Evolutionary conservation across 2,329 filamentous ascomycete genomes (phyloP).

Genomic region (Ophiosphaerella korrae): DNA sequence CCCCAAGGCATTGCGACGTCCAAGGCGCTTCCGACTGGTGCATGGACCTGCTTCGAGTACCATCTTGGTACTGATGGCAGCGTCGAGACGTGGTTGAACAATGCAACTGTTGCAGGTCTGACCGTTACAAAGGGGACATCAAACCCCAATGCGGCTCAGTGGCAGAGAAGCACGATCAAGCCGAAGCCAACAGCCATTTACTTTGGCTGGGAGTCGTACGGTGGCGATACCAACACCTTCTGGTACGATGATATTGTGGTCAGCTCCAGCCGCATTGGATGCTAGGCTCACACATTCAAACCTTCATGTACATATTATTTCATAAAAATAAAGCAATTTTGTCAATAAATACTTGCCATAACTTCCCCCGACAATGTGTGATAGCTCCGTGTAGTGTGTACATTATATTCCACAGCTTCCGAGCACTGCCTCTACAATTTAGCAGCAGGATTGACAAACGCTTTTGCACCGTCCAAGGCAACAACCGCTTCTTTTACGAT

Average conservation of each 20-base stretch:
- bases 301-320: conserved; percentile 4
- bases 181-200: conserved; percentile 62
- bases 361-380: too few relatives aligned
- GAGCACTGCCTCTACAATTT: conserved; percentile 18
- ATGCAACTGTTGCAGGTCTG: conserved; percentile 57
- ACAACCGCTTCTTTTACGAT: conserved; percentile 31
- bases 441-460: conserved; percentile 18
- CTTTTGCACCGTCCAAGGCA: conserved; percentile 19
- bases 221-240: conserved; percentile 64
- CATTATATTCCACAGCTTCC: too few relatives aligned
- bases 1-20: conserved; percentile 64
- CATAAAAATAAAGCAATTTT: not conserved
- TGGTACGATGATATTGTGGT: conserved; percentile 67
- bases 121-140: conserved; percentile 54
- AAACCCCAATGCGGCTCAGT: conserved; percentile 60
- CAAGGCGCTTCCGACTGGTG: conserved; percentile 54
- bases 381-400: too few relatives aligned
- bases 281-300: conserved; percentile 25
- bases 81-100: conserved; percentile 66
- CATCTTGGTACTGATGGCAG: conserved; percentile 63
- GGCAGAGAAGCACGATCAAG: conserved; percentile 56
- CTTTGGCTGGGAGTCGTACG: conserved; percentile 69
- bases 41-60: conserved; percentile 67
- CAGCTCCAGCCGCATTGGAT: conserved; percentile 56
- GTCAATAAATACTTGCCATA: not conserved